Base-by-base conservation (phyloP, 495 filamentous ascomycete genomes). In the Bathelium albidoporum region DNA sequence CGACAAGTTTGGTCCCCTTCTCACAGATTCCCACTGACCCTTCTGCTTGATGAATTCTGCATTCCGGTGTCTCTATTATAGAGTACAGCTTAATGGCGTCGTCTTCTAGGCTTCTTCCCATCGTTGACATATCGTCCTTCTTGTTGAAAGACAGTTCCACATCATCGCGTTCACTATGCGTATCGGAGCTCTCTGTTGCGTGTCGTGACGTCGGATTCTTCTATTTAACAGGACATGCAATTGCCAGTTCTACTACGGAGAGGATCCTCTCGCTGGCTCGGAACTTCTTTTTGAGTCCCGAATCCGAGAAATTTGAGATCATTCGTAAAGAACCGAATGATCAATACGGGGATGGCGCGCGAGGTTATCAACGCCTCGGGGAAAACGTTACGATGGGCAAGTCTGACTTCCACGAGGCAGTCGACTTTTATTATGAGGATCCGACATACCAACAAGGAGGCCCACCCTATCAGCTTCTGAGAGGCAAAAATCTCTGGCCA, bases 181-280 rank as follows among this genome's bases (percentile, higher is more conserved):
- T 29, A 10, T 55, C 49, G 7, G 29, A 64, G 20, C 29, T 74
- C n/a, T 62, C 64, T 52, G 5, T 32, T 16, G 73, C 73, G 1
- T 73, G 73, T 62, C 62, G 16, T 7, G 58, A 71, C 34, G 64
- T 58, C 20, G 73, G 73, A 53, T 75, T 75, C 65, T 73, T 75
- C 68, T 75, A 74, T 63, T 64, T 75, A 16, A 74, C 55, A 11
- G 69, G 71, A 16, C 73, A 75, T 61, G 68, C 69, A 22, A 72
- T 74, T 29, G 64, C 71, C 26, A 34, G 52, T 0, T 14, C 64
- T 10, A 66, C 64, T 18, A 67, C 66, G 5, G 63, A 69, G 49
- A 24, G 52, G 16, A 63, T 75, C 28, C 66, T 74, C 59, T 32
- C 39, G 39, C 62, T 71, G 24, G 71, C 73, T 2, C 67, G 69